Conservation (phyloP, 768 basidiomycete genomes). For the Amanita muscaria region DNA sequence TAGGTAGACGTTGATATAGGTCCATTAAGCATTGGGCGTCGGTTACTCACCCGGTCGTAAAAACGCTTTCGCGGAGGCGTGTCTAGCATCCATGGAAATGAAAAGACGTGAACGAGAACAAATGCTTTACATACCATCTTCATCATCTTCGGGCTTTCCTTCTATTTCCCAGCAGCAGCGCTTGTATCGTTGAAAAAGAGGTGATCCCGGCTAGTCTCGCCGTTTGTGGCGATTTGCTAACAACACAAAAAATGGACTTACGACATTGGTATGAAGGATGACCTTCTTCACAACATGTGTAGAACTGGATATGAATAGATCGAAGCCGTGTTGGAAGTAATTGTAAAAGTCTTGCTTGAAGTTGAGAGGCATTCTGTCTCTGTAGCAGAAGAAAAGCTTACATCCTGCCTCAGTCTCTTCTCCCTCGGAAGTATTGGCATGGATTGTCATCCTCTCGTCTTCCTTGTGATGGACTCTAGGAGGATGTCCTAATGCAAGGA, state of each 20-base stretch:
- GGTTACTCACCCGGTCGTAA: conserved; percentile 54
- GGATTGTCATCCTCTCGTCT: conserved; percentile 82
- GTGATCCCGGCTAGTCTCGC: conserved; percentile 66
- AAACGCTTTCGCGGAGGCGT: conserved; percentile 68
- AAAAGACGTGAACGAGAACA: neutral
- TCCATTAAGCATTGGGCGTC: too few species aligned
- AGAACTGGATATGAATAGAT: conserved; percentile 70
- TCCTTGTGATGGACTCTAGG: conserved; percentile 77
- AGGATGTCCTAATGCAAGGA: conserved; percentile 72
- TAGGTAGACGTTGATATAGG: conserved; percentile 16
- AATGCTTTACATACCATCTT: conserved; percentile 46
- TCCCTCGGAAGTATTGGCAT: conserved; percentile 35
- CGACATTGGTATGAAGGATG: conserved; percentile 80
- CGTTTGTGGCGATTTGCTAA: neutral
- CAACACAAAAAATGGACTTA: conserved; percentile 26
- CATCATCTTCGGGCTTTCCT: conserved; percentile 71
- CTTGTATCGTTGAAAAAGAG: conserved; percentile 85
- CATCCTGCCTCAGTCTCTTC: conserved; percentile 34
- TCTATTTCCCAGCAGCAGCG: conserved; percentile 89
- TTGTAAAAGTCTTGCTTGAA: conserved; percentile 73
- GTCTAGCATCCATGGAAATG: conserved; percentile 30
- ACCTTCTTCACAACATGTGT: conserved; percentile 78
- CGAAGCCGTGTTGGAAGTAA: conserved; percentile 87
- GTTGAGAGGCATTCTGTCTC: neutral
- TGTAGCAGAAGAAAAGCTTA: conserved; percentile 33